Evolutionary conservation across 2,329 filamentous ascomycete species (phyloP).

Genomic region (Parafenestella ontariensis): DNA sequence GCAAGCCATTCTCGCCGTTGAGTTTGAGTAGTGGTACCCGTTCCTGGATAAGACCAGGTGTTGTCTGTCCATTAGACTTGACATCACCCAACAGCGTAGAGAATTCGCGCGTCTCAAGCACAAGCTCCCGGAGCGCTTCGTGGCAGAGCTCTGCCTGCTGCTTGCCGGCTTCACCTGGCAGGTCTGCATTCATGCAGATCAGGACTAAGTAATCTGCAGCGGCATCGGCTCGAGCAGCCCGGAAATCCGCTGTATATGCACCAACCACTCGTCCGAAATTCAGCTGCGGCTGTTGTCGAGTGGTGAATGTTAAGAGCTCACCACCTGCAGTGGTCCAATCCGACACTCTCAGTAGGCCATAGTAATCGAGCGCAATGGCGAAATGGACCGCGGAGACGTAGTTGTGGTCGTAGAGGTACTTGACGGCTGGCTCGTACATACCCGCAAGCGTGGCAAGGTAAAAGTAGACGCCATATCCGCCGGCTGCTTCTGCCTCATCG

Average conservation of each 20-base stretch:
- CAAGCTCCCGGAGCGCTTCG: constrained; percentile 89
- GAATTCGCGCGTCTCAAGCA: constrained; percentile 96
- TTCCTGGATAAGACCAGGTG: constrained; percentile 86
- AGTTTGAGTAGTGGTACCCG: constrained; percentile 83
- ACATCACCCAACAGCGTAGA: constrained; percentile 93
- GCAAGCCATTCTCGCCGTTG: constrained; percentile 79
- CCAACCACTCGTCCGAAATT: constrained; percentile 95
- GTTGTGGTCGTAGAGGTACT: constrained; percentile 89
- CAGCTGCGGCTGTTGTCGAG: constrained; percentile 77
- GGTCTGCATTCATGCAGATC: constrained; percentile 89
- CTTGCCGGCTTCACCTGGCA: constrained; percentile 74
- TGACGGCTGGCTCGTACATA: constrained; percentile 92
- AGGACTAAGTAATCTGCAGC: constrained; percentile 93
- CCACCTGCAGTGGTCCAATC: constrained; percentile 71
- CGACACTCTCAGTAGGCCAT: constrained; percentile 74
- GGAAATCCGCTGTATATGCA: constrained; percentile 95
- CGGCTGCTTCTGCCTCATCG: constrained; percentile 75
- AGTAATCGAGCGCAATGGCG: constrained; percentile 79
- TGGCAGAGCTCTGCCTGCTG: constrained; percentile 85
- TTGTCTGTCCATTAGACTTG: constrained; percentile 80
- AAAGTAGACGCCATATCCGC: constrained; percentile 89
- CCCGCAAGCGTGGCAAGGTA: constrained; percentile 89
- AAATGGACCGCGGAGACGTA: constrained; percentile 96
- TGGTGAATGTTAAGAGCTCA: constrained; percentile 74
- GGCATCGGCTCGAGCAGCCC: constrained; percentile 84